A percentile compares a stretch with the other conserved stretches of the same genome.
phyloP scores from a whole-genome alignment of 1,284 basidiomycete genomes.

The Cystobasidium sp. region DNA sequence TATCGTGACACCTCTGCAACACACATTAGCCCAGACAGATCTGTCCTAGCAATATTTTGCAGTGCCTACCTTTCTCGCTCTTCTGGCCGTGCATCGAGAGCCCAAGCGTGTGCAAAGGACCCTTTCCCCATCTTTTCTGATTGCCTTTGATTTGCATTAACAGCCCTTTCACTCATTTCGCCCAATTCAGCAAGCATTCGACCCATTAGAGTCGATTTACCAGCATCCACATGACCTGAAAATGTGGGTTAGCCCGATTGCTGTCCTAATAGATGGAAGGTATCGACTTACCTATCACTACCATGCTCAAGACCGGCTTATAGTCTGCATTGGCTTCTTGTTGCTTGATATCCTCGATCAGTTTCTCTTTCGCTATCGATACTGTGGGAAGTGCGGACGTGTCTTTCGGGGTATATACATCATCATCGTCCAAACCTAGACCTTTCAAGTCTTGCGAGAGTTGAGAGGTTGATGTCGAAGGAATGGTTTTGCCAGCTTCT shows the following conservation, averaged over 20 bases:
- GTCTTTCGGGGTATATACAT: slow-evolving; percentile 55
- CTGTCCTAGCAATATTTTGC: slow-evolving; percentile 4
- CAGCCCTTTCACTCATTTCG: slow-evolving; percentile 80
- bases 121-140: slow-evolving; percentile 88
- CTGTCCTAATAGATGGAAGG: neutral
- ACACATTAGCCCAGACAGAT: neutral
- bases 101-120: slow-evolving; percentile 98
- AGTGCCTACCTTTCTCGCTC: slow-evolving; percentile 79
- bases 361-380: slow-evolving; percentile 76
- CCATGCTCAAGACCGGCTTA: slow-evolving; percentile 78
- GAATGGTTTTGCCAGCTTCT: slow-evolving; percentile 55
- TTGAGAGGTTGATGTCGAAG: slow-evolving; percentile 61
- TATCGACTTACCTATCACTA: slow-evolving; percentile 81
- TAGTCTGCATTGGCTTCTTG: slow-evolving; percentile 62
- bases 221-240: slow-evolving; percentile 96
- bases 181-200: slow-evolving; percentile 90
- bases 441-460: slow-evolving; percentile 63
- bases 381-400: slow-evolving; percentile 64
- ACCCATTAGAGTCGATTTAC: slow-evolving; percentile 98
- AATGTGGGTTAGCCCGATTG: neutral
- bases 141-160: slow-evolving; percentile 84
- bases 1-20: slow-evolving; percentile 88
- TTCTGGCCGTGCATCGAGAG: slow-evolving; percentile 88
- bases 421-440: slow-evolving; percentile 61
- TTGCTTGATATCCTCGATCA: slow-evolving; percentile 77